Evolutionary conservation across 2,329 filamentous ascomycete species (phyloP), one percentile per base, ranked within the genome.

Genomic region (Niveomyces coronatus): DNA sequence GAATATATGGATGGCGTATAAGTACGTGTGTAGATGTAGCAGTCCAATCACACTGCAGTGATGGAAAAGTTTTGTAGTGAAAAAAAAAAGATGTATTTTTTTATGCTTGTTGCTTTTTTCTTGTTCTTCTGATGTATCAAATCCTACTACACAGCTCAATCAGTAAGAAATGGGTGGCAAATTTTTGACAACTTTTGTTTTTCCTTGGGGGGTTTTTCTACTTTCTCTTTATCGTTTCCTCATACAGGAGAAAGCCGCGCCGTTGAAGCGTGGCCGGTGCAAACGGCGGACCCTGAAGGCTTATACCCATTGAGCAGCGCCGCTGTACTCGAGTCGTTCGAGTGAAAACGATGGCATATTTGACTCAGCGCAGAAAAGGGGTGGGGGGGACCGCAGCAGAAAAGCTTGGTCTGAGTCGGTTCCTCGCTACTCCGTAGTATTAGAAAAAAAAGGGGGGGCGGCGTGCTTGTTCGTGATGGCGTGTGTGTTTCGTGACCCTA

Each of bases 231-330:
- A n/a, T n/a, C n/a, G n/a, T n/a, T n/a, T n/a, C n/a, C n/a, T n/a
- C n/a, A n/a, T n/a, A 28, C 13, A 28, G n/a, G 26, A 28, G 26
- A n/a, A 32, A 24, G 16, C 19, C 13, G 36, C n/a, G 22, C 33
- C 22, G 23, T n/a, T 15, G 4, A 20, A 23, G 18, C 9, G 18
- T 14, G 7, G 7, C 33, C 22, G 5, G 13, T 9, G 20, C 22
- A 17, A 7, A 29, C 31, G 30, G 30, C 22, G 36, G 36, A 36
- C 24, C 34, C 34, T 29, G 34, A 36, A n/a, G 34, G 34, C 34
- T 36, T 22, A 36, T 30, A 36, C 34, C 16, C 22, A 35, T 35
- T 17, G 20, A 16, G n/a, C 3, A 20, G 17, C n/a, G 32, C 14
- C 13, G 15, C 9, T 29, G n/a, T 14, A 36, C n/a, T 8, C 17